Base-by-base conservation (phyloP, 2,329 filamentous ascomycete genomes). In the Teratosphaeriaceae sp. region DNA sequence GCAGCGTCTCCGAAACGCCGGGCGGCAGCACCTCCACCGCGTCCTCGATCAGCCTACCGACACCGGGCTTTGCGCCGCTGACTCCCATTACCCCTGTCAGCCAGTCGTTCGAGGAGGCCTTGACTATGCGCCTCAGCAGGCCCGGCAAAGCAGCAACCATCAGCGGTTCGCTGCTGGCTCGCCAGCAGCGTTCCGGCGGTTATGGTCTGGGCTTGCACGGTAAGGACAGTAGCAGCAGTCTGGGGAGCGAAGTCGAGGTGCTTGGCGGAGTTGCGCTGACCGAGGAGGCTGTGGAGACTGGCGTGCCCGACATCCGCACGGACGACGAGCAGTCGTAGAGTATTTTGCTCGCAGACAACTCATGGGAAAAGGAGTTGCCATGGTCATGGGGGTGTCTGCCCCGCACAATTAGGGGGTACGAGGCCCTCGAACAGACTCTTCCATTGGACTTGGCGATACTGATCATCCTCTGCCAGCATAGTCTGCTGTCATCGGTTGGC, bases 201-300 rank as follows among this genome's bases (percentile, higher is more conserved):
- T 21, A 38, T 33, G 44, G 42, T 2, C 31, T 46, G 12, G 47
- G 41, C n/a, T 27, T 48, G 18, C 15, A 38, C 11, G 16, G 38
- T 8, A 52, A 36, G 35, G 46, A 51, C 18, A 57, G 55, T 42
- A 48, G 40, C 34, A 47, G 45, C 46, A 55, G 53, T 38, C 33
- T 56, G 2, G 52, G 50, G 3, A 55, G 64, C 26, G 64, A 68
- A 30, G 56, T 76, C 2, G 67, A 72, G 22, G 71, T 78, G 1
- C 63, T 67, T 3, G 67, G 71, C 13, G 77, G 76, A 2, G 65
- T 80, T 3, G 75, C 76, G 1, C 57, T 81, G 20, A 71, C 72
- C 2, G 76, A 81, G 54, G 76, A 79, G 55, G 73, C 70, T 33
- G 68, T 77, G 13, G 69, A 70, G 47, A 60, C 67, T 23, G 68